These are phyloP conservation scores for Castanea crenata DNA, from an alignment of 306 rosid species.

Conservation along the genomic window DNA sequence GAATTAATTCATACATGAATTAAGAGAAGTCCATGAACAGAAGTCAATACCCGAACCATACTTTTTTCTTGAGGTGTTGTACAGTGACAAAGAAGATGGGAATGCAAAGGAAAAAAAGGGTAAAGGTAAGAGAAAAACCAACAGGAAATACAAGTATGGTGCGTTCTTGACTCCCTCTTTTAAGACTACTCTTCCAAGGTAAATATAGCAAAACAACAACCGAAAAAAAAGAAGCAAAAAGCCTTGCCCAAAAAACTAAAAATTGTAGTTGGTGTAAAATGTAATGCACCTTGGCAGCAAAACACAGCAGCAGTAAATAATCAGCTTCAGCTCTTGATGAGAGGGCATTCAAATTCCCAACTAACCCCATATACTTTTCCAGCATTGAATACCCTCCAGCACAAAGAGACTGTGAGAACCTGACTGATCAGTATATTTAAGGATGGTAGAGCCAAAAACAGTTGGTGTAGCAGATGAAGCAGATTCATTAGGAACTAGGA, in stretches of 20 bases:
- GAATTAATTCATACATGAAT: slow-evolving; percentile 2
- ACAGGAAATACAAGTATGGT: slow-evolving; percentile 50
- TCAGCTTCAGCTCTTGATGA: slow-evolving; percentile 54
- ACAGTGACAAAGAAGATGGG: neutral
- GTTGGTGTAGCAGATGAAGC: slow-evolving; percentile 7
- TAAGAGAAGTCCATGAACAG: slow-evolving; percentile 35
- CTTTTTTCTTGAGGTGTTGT: slow-evolving; percentile 29
- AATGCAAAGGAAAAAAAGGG: neutral
- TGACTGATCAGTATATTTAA: slow-evolving; percentile 53
- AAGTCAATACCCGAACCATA: slow-evolving; percentile 99
- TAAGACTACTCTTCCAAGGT: slow-evolving; percentile 8
- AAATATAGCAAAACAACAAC: neutral
- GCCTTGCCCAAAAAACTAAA: slow-evolving; percentile 4
- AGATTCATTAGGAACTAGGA: slow-evolving; percentile 48
- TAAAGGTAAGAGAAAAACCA: neutral
- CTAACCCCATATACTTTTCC: slow-evolving; percentile 52
- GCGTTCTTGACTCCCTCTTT: slow-evolving; percentile 98
- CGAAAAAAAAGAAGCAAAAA: neutral
- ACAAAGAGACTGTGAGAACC: slow-evolving; percentile 30
- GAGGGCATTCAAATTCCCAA: slow-evolving; percentile 70
- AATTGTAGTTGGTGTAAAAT: slow-evolving; percentile 58
- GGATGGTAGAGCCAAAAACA: slow-evolving; percentile 23
- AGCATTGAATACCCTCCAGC: slow-evolving; percentile 52
- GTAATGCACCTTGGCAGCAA: slow-evolving; percentile 55
- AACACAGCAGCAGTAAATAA: slow-evolving; percentile 60